These are phyloP conservation scores for Trichosporon coremiiforme DNA, from an alignment of 1,284 basidiomycete species.

Conservation along the genomic window DNA sequence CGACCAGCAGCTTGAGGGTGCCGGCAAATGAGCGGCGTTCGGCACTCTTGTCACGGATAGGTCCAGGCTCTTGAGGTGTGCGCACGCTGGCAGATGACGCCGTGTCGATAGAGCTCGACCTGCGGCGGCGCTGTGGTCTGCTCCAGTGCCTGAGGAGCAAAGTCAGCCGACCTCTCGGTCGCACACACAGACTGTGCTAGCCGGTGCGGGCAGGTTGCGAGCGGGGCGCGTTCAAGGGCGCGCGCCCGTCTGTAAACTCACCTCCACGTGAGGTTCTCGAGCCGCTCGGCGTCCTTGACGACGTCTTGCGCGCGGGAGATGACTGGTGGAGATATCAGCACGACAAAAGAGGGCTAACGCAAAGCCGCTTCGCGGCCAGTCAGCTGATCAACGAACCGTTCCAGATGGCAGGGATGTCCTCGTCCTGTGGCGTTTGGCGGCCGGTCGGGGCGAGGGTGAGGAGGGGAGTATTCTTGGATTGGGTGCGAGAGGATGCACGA, in stretches of 20 bases:
- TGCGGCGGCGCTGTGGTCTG: conserved; percentile 33
- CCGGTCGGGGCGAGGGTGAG: conserved; percentile 24
- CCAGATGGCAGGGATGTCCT: conserved; percentile 32
- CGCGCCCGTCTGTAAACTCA: conserved; percentile 24
- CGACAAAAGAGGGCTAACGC: background rate
- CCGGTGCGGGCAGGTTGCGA: conserved; percentile 21
- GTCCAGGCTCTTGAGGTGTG: conserved; percentile 36
- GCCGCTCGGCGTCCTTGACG: conserved; percentile 51
- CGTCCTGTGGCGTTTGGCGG: conserved; percentile 23
- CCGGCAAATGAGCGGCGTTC: conserved; percentile 47
- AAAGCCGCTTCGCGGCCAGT: background rate
- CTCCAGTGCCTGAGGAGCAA: conserved; percentile 40
- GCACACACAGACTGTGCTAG: conserved; percentile 2
- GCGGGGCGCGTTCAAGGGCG: background rate
- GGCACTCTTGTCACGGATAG: conserved; percentile 26
- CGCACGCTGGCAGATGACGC: conserved; percentile 35
- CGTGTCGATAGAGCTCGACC: conserved; percentile 39
- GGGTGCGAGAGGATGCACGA: conserved; percentile 13
- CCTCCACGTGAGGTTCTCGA: conserved; percentile 54
- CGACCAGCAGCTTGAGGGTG: conserved; percentile 45
- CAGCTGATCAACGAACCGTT: conserved; percentile 28
- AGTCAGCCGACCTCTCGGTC: conserved; percentile 21
- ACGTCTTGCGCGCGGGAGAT: conserved; percentile 51
- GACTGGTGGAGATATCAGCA: conserved; percentile 32
- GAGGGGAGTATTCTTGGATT: conserved; percentile 29